Evolutionary conservation across 148 eudicot genomes (phyloP).

Genomic region (Heliamphora exappendiculata): DNA sequence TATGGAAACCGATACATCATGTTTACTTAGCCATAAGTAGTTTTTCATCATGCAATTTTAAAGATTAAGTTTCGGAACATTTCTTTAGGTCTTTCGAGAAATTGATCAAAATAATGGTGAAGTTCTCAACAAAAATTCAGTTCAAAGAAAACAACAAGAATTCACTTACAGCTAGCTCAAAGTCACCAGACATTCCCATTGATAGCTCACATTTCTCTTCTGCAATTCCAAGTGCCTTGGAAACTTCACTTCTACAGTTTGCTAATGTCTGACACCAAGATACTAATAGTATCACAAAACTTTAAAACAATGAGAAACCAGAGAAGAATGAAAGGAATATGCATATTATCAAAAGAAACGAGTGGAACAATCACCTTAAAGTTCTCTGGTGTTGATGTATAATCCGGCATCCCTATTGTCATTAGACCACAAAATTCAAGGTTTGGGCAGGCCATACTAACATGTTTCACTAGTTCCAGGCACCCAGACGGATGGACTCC

Average conservation of each 20-base stretch:
- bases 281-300: constrained; percentile 11
- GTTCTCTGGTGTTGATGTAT: constrained; percentile 93
- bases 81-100: neutral
- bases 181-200: constrained; percentile 99
- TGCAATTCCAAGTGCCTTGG: constrained; percentile 62
- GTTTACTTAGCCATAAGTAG: neutral
- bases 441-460: constrained; percentile 65
- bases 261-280: constrained; percentile 51
- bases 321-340: constrained; percentile 2
- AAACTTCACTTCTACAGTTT: constrained; percentile 72
- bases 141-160: neutral
- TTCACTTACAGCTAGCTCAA: constrained; percentile 84
- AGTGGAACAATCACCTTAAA: constrained; percentile 52
- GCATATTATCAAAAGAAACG: neutral
- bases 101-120: neutral
- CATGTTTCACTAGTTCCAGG: constrained; percentile 80
- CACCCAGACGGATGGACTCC: constrained; percentile 89
- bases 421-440: constrained; percentile 89
- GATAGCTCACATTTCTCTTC: constrained; percentile 90
- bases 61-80: neutral
- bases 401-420: constrained; percentile 98
- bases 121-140: neutral
- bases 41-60: neutral
- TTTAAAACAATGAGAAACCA: constrained; percentile 7
- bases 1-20: neutral